Base-by-base conservation (phyloP, 2,329 filamentous ascomycete genomes). In the Aureobasidium musti region DNA sequence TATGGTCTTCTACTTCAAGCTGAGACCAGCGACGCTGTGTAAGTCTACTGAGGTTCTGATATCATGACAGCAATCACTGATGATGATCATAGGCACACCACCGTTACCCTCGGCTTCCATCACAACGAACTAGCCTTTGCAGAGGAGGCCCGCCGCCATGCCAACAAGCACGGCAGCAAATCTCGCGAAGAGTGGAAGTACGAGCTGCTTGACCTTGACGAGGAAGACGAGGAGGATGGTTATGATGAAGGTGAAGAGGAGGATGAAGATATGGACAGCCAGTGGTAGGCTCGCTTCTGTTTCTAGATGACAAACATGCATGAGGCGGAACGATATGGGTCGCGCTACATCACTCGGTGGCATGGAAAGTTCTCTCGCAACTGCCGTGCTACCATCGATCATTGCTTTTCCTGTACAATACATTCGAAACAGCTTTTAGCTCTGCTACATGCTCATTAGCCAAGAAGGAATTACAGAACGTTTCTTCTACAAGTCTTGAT, bases 1-100 rank as follows among this genome's bases (percentile, higher is more conserved):
- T 77, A 76, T 65, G 74, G 74, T 1, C 72, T 78, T 3, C 70
- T 78, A 2, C 69, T 77, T 2, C 69, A 75, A 14, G 74, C 75
- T 0, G 76, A 78, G 66, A 71, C 71, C n/a, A 68, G 64, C 11
- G 74, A 75, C 68, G 71, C 72, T 10, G 73, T 77, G 50, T 59
- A 41, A 56, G 63, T 65, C 2, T 28, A 14, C 7, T n/a, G 8
- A 39, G 21, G 10, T 35, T 17, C 13, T 17, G 19, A 7, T 35
- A 2, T 14, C 1, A 19, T 4, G 8, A 23, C 14, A 17, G 39
- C 21, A 23, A 2, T 19, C 7, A 23, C 60, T 63, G 5, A 63
- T 35, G 0, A 5, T 11, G 4, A 4, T 39, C 5, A 43, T 8
- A 65, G 63, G 63, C 76, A 74, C 56, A 73, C 73, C 2, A 72